Evolutionary conservation across 2,329 filamentous ascomycete species (phyloP).

Genomic region (Thermochaetoides dissita): DNA sequence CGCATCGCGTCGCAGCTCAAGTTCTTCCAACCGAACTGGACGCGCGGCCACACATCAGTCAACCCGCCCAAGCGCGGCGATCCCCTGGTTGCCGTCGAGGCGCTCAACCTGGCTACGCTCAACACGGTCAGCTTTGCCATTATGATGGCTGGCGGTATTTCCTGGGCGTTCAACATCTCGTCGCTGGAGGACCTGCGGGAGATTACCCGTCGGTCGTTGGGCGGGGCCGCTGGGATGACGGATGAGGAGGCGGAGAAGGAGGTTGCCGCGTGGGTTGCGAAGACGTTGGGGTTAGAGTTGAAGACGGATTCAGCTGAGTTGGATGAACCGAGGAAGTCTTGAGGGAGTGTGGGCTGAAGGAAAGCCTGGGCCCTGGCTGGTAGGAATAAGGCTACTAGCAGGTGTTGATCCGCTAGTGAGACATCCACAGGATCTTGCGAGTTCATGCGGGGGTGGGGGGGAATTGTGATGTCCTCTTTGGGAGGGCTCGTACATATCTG

Average conservation of each 20-base stretch:
- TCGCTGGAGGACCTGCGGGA: conserved; percentile 49
- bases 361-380: no score
- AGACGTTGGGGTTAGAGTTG: not conserved
- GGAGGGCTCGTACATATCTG: no score
- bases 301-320: not conserved
- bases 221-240: conserved; percentile 18
- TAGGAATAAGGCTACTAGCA: no score
- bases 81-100: conserved; percentile 63
- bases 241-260: conserved; percentile 21
- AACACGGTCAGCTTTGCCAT: conserved; percentile 68
- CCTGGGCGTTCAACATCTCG: conserved; percentile 68
- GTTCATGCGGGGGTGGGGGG: no score
- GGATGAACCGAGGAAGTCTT: not conserved
- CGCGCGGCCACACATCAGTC: conserved; percentile 21
- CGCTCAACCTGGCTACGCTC: conserved; percentile 72
- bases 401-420: no score
- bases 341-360: not conserved
- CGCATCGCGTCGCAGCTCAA: conserved; percentile 47
- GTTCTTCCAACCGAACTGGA: conserved; percentile 55
- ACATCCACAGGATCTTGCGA: no score
- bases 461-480: no score
- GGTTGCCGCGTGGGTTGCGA: not conserved
- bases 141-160: conserved; percentile 56
- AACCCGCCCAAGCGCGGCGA: conserved; percentile 28
- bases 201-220: conserved; percentile 31